These are phyloP conservation scores for Penicillium riverlandense DNA, from an alignment of 495 filamentous ascomycete genomes.

Conservation along the genomic window DNA sequence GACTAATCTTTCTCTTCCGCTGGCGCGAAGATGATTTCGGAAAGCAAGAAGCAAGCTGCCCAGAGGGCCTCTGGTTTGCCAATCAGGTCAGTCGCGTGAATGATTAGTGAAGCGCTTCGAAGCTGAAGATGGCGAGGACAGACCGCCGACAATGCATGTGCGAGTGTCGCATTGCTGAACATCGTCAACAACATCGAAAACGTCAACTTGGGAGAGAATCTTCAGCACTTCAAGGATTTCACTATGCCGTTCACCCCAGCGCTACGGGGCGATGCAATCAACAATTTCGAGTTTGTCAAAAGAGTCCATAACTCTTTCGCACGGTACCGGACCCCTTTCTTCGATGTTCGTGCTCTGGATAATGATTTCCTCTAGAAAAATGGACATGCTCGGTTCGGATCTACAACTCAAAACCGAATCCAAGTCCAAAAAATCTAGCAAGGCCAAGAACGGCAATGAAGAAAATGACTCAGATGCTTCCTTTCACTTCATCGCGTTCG, in stretches of 20 bases:
- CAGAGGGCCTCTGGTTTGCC: conserved; percentile 80
- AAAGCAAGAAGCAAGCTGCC: conserved; percentile 51
- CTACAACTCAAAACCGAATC: conserved; percentile 58
- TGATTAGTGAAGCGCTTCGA: neutral
- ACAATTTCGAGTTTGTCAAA: conserved; percentile 69
- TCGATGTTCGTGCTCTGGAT: neutral
- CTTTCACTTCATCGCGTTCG: conserved; percentile 87
- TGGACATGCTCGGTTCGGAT: conserved; percentile 75
- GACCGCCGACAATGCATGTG: conserved; percentile 78
- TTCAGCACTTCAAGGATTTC: conserved; percentile 63
- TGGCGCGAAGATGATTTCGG: conserved; percentile 55
- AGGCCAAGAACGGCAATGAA: conserved; percentile 18
- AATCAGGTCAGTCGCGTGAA: conserved; percentile 59
- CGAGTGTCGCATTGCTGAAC: conserved; percentile 80
- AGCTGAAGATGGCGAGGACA: conserved; percentile 19
- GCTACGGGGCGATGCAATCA: conserved; percentile 66
- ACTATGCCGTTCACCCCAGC: conserved; percentile 62
- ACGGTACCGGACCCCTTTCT: conserved; percentile 42
- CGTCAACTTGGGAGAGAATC: conserved; percentile 57
- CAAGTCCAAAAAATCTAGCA: conserved; percentile 33
- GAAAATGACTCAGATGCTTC: conserved; percentile 43
- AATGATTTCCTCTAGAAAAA: conserved; percentile 37
- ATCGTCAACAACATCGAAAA: conserved; percentile 76
- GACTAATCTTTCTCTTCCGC: conserved; percentile 77
- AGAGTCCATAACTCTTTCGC: conserved; percentile 81